These are phyloP conservation scores for Alternaria arborescens DNA, from an alignment of 2,329 filamentous ascomycete genomes.

Conservation along the genomic window DNA sequence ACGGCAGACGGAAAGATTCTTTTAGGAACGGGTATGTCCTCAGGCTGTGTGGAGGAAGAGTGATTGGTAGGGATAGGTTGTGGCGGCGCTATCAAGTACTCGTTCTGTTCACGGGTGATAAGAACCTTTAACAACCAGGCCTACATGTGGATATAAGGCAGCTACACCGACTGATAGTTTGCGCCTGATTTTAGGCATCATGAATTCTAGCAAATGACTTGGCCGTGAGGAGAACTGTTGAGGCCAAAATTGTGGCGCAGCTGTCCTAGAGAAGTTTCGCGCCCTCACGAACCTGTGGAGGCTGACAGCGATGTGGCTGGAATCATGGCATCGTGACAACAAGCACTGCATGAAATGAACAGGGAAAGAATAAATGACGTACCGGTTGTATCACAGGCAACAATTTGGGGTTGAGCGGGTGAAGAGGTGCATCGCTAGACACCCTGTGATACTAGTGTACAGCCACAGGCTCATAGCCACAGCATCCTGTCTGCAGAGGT, in stretches of 20 bases:
- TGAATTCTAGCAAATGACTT: background rate
- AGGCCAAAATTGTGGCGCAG: slow-evolving; percentile 22
- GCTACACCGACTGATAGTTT: background rate
- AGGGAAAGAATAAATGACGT: background rate
- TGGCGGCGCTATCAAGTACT: background rate
- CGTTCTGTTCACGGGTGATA: background rate
- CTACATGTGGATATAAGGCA: background rate
- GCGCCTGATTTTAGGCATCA: slow-evolving; percentile 17
- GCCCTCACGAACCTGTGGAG: background rate
- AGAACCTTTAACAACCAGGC: slow-evolving; percentile 1
- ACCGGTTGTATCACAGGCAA: background rate
- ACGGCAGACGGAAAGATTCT: background rate
- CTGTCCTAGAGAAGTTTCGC: background rate
- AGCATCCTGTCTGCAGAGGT: slow-evolving; percentile 8
- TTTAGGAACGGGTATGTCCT: background rate
- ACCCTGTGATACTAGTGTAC: slow-evolving; percentile 6
- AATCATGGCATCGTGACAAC: slow-evolving; percentile 2
- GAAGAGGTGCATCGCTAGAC: slow-evolving; percentile 8
- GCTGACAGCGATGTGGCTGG: slow-evolving; percentile 10
- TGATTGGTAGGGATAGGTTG: background rate
- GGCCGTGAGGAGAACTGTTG: slow-evolving; percentile 12
- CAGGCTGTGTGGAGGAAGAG: background rate
- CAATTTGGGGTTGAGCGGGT: background rate
- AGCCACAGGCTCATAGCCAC: slow-evolving; percentile 18
- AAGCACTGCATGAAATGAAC: background rate